Base-by-base conservation (phyloP, 352 stramenopile genomes). In the Thalassiosira mediterranea region DNA sequence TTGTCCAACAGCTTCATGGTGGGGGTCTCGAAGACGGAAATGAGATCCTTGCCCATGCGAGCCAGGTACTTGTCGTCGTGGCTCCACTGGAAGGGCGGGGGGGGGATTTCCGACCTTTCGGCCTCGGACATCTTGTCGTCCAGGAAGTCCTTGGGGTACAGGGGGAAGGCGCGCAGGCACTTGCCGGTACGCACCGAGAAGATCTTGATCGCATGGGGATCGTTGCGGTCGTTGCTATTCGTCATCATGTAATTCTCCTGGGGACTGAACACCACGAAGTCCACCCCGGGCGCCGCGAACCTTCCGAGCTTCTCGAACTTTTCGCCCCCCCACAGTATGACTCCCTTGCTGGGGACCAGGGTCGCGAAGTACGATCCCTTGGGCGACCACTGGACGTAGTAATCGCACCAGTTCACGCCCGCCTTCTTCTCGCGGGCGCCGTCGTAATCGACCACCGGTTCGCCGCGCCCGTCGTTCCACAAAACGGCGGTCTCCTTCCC, bases 171-270 rank as follows among this genome's bases (percentile, higher is more conserved):
- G 25, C 90, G 83, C 3, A 95, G 60, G 13, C 90, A 66, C 54
- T 92, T 91, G 58, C 91, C 90, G 11, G 88, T 97, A 72, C 95
- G 92, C 54, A 98, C 90, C 71, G 98, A 95, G 91, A 97, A 99
- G 31, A 99, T 89, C 70, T 98, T 98, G 79, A 98, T 98, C 7
- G 96, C 95, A 53, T 96, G 90, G 31, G 97, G 93, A 84, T 94
- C 88, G 42, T 97, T 90, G 21, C 49, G 37, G 32, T 94, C 91
- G 73, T 98, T 97, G 75, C 97, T 98, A 52, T 96, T 93, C 5
- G 97, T 99, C 46, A 99, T 79, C 13, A 99, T 75, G 85, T 98
- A 99, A 69, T 97, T 97, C 77, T 99, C 96, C 59, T 97, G 91
- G 17, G 96, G 95, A 61, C 90, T 97, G 73, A 98, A 99, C 15